Evolutionary conservation across 768 basidiomycete species (phyloP).

Genomic region (Leccinum boreale): DNA sequence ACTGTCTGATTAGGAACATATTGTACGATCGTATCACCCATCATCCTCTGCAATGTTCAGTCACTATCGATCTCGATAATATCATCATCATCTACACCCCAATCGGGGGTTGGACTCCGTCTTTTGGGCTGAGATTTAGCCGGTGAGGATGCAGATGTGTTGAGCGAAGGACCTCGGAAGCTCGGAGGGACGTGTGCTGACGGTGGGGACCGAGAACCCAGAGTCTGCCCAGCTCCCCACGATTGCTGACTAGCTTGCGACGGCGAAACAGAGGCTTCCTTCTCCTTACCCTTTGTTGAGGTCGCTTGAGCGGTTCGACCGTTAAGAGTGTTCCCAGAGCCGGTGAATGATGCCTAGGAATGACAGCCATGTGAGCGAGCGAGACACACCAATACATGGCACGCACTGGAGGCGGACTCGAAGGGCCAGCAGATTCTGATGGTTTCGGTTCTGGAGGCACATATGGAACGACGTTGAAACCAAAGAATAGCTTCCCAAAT

Average conservation of each 20-base stretch:
- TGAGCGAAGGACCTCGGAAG: slow-evolving; percentile 39
- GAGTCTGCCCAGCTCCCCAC: slow-evolving; percentile 49
- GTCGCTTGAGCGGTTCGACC: slow-evolving; percentile 42
- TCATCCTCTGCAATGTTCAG: slow-evolving; percentile 28
- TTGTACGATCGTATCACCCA: slow-evolving; percentile 3
- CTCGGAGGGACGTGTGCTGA: slow-evolving; percentile 30
- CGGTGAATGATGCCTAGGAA: slow-evolving; percentile 50
- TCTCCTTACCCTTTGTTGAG: slow-evolving; percentile 55
- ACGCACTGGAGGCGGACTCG: slow-evolving; percentile 31
- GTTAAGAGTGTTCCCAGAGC: slow-evolving; percentile 65
- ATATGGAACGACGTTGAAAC: slow-evolving; percentile 79
- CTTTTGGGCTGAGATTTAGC: slow-evolving; percentile 37
- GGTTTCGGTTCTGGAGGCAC: slow-evolving; percentile 42
- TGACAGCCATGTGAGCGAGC: neutral
- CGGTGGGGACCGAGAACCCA: slow-evolving; percentile 36
- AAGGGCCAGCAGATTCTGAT: slow-evolving; percentile 27
- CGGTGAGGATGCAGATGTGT: slow-evolving; percentile 46
- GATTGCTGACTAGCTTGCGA: slow-evolving; percentile 33
- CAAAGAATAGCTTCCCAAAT: slow-evolving; percentile 95
- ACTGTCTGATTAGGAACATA: slow-evolving; percentile 4
- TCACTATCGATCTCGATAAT: slow-evolving; percentile 86
- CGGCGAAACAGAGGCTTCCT: slow-evolving; percentile 34
- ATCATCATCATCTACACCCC: slow-evolving; percentile 81
- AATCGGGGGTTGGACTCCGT: slow-evolving; percentile 74
- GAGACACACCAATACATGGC: neutral